Percentiles rank a stretch among this genome's conserved stretches.
Evolutionary conservation across 768 basidiomycete species (phyloP).

Genomic region (Pholiota microspora): DNA sequence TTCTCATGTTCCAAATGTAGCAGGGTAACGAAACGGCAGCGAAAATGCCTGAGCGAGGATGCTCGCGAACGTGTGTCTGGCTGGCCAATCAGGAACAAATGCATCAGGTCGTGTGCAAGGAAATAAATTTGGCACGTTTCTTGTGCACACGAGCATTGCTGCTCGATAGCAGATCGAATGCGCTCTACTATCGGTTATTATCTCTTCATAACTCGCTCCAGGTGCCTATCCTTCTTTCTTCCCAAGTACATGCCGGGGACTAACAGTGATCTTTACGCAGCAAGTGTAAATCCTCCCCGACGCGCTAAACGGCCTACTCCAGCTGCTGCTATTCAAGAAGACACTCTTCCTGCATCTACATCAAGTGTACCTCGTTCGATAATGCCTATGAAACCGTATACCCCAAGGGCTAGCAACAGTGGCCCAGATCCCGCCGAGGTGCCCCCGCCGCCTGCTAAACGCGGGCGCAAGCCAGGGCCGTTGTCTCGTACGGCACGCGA

Average conservation of each 20-base stretch:
- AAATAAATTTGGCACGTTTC: constrained; percentile 25
- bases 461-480: constrained; percentile 72
- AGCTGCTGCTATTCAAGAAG: constrained; percentile 6
- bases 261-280: constrained; percentile 25
- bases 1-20: not conserved
- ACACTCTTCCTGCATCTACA: constrained; percentile 9
- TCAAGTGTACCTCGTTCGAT: constrained; percentile 18
- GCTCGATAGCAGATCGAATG: not conserved
- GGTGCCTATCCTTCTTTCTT: not conserved
- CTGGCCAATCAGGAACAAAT: constrained; percentile 26
- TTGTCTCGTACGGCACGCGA: constrained; percentile 79
- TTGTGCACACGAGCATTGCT: constrained; percentile 29
- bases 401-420: constrained; percentile 12
- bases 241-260: not conserved
- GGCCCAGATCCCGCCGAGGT: constrained; percentile 5
- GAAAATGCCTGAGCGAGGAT: not conserved
- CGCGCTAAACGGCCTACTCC: constrained; percentile 31
- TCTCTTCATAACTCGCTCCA: not conserved
- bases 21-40: not conserved
- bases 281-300: constrained; percentile 36
- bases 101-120: constrained; percentile 29
- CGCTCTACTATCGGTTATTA: not conserved
- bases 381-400: constrained; percentile 23
- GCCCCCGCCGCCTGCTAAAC: constrained; percentile 39
- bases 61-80: constrained; percentile 28